Conservation (phyloP, 495 filamentous ascomycete genomes). For the Chaetomium tenue region DNA sequence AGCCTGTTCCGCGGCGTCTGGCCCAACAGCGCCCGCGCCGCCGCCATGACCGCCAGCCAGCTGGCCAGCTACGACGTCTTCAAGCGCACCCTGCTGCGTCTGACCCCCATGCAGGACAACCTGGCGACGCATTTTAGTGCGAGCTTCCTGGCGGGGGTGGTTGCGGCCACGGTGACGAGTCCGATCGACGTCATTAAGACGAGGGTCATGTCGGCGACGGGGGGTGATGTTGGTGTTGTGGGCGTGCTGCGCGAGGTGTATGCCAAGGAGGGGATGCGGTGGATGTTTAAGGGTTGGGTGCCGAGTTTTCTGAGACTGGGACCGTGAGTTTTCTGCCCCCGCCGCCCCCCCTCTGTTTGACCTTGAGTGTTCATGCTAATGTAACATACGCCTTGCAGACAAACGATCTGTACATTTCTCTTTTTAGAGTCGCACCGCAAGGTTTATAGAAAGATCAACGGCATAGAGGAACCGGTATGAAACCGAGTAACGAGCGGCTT, state of each 20-base stretch:
- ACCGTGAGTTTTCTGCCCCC: constrained; percentile 44
- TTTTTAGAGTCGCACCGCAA: constrained; percentile 92
- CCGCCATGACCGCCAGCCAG: constrained; percentile 91
- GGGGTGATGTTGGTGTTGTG: constrained; percentile 55
- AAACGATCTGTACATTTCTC: constrained; percentile 93
- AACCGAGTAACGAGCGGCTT: neutral
- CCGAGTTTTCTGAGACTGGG: constrained; percentile 92
- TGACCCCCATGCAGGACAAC: constrained; percentile 69
- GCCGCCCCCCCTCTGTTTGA: neutral
- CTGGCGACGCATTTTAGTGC: constrained; percentile 83
- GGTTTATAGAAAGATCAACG: constrained; percentile 55
- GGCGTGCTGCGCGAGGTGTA: constrained; percentile 65
- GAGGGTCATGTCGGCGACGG: constrained; percentile 77
- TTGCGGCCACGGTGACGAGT: constrained; percentile 91
- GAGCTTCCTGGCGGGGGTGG: constrained; percentile 82
- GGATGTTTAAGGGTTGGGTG: constrained; percentile 98
- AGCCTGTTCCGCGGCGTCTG: constrained; percentile 84
- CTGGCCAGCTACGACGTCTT: constrained; percentile 89
- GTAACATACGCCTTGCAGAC: constrained; percentile 37
- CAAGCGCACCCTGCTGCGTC: constrained; percentile 70
- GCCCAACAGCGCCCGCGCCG: constrained; percentile 85
- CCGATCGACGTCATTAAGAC: constrained; percentile 99
- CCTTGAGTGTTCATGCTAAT: constrained; percentile 8
- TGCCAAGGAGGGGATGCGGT: constrained; percentile 72
- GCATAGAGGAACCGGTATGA: constrained; percentile 35